phyloP scores from a whole-genome alignment of 176 grass and related monocot species.

The Juncus effusus region DNA sequence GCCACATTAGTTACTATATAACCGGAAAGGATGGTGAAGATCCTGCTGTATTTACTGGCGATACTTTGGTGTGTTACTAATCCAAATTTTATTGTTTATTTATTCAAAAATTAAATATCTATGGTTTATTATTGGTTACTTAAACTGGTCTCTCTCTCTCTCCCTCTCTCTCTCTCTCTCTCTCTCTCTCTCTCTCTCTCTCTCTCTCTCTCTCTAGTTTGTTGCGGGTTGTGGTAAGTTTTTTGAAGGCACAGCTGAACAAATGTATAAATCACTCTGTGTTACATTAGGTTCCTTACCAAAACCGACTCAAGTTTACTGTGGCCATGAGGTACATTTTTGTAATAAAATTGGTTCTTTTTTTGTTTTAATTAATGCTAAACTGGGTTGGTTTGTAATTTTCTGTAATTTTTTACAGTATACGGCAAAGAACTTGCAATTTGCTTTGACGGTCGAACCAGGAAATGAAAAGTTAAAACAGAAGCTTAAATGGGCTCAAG shows the following conservation, averaged over 20 bases:
- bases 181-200: not conserved
- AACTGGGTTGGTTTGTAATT: not conserved
- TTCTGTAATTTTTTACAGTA: constrained; percentile 46
- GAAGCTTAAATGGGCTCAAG: constrained; percentile 77
- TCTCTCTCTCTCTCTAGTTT: constrained; percentile 41
- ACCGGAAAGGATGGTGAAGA: constrained; percentile 55
- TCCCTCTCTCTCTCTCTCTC: not conserved
- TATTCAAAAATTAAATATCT: not conserved
- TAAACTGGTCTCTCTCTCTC: not conserved
- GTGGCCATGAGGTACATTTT: constrained; percentile 72
- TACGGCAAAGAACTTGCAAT: constrained; percentile 72
- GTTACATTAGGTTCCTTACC: constrained; percentile 81
- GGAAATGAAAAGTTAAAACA: constrained; percentile 72
- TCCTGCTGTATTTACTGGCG: constrained; percentile 87
- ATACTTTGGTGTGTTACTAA: constrained; percentile 75
- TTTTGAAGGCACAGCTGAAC: constrained; percentile 93
- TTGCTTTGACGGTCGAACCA: constrained; percentile 67
- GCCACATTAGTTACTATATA: constrained; percentile 92
- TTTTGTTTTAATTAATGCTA: not conserved
- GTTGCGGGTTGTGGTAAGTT: constrained; percentile 92
- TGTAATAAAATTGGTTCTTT: constrained; percentile 4
- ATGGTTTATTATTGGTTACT: no score
- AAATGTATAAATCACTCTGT: constrained; percentile 92
- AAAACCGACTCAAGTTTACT: constrained; percentile 88
- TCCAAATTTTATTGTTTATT: constrained; percentile 11